These are phyloP conservation scores for Cordyceps tenuipes DNA, from an alignment of 2,329 filamentous ascomycete genomes.

Conservation along the genomic window DNA sequence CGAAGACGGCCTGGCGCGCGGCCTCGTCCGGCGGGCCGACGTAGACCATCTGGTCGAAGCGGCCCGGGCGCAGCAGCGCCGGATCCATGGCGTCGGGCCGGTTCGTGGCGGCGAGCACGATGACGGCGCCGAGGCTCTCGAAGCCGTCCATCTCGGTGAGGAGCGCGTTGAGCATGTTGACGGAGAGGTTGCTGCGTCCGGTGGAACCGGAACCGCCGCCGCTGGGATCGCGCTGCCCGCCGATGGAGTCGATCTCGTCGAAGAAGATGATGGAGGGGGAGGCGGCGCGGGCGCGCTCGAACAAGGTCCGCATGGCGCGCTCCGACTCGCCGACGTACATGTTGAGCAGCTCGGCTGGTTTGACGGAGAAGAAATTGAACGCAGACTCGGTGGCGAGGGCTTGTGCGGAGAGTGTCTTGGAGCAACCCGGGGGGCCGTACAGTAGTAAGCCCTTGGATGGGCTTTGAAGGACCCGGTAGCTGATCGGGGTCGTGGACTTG, in stretches of 20 bases:
- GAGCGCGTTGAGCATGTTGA: constrained; percentile 83
- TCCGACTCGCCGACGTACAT: constrained; percentile 98
- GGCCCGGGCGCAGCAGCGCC: constrained; percentile 74
- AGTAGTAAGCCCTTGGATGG: constrained; percentile 77
- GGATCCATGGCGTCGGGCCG: constrained; percentile 78
- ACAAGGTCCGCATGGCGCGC: constrained; percentile 74
- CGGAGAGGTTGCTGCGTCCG: constrained; percentile 31
- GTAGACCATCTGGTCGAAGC: constrained; percentile 79
- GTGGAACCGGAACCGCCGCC: constrained; percentile 35
- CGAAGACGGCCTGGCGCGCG: constrained; percentile 69
- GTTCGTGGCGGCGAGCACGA: constrained; percentile 88
- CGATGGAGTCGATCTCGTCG: constrained; percentile 90
- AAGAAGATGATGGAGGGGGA: constrained; percentile 93
- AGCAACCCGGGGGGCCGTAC: constrained; percentile 89
- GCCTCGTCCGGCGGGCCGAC: constrained; percentile 69
- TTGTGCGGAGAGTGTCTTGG: constrained; percentile 87
- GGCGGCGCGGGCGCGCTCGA: constrained; percentile 76
- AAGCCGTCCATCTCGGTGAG: constrained; percentile 96
- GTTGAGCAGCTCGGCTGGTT: constrained; percentile 85
- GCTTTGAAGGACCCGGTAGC: constrained; percentile 33
- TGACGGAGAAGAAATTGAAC: constrained; percentile 90
- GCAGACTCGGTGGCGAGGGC: constrained; percentile 84
- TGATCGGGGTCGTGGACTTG: constrained; percentile 24
- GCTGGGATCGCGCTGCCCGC: constrained; percentile 33
- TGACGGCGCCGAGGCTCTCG: constrained; percentile 71